Conservation (phyloP, 768 basidiomycete species). For the Trametes cubensis region DNA sequence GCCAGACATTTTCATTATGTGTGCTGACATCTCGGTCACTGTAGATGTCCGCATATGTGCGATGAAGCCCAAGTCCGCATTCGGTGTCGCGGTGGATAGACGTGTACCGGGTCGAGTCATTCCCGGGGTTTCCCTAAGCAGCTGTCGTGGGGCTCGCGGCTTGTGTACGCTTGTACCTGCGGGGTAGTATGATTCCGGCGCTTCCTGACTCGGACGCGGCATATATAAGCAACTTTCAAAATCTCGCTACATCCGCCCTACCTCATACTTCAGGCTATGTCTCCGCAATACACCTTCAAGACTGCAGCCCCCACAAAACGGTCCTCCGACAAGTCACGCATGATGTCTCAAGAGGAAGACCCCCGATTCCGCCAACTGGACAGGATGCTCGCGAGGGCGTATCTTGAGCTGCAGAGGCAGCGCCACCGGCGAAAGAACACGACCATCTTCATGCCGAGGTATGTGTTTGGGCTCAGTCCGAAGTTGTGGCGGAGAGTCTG, state of each 20-base stretch:
- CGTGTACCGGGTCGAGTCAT: constrained; percentile 17
- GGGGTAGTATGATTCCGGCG: constrained; percentile 2
- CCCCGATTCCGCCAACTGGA: constrained; percentile 20
- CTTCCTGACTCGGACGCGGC: background rate
- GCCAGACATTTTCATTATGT: constrained; percentile 4
- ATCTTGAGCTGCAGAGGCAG: constrained; percentile 14
- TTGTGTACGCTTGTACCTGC: background rate
- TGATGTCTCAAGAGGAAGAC: constrained; percentile 16
- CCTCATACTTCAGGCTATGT: constrained; percentile 5
- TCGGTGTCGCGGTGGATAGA: background rate
- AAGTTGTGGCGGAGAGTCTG: background rate
- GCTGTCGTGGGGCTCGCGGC: constrained; percentile 10
- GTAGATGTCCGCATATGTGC: background rate
- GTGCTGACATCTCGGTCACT: background rate
- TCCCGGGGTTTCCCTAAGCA: background rate
- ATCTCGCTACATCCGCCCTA: background rate
- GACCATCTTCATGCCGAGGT: constrained; percentile 19
- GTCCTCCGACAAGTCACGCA: constrained; percentile 10
- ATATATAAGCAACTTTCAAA: background rate
- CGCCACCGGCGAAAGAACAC: constrained; percentile 9
- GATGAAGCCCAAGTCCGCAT: background rate
- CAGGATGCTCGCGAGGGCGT: constrained; percentile 22
- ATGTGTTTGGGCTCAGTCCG: background rate
- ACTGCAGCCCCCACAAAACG: background rate
- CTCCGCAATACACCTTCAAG: constrained; percentile 10